Base-by-base conservation (phyloP, 345 rosid species). In the Citropsis articulata region DNA sequence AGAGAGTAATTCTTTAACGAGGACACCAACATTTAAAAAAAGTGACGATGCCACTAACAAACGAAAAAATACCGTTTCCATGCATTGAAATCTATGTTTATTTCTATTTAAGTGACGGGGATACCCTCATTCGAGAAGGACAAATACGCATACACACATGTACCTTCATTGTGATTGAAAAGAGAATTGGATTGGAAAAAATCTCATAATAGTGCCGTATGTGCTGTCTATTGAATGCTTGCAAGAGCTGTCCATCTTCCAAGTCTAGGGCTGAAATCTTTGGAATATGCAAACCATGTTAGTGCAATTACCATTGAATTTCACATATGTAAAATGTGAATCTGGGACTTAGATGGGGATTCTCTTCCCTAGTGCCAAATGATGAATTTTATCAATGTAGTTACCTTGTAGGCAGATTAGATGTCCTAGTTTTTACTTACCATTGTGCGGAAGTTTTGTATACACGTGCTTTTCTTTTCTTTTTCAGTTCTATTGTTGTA, bases 371-470 rank as follows among this genome's bases (percentile, higher is more conserved):
- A 16, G 56, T 62, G 6, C 9, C 5, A 16, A 62, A 13, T 62
- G 66, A 62, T 50, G 56, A 6, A 62, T 27, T 30, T 9, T 25
- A 61, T 7, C 6, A 4, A 62, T 62, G 6, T 27, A 13, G 21
- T 62, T 13, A 18, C 35, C 18, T 64, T 28, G 4, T 64, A 64
- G 38, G 68, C 24, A 16, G 9, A 28, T 64, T 38, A 12, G 38
- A 45, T 10, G n/a, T 60, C n/a, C 56, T 59, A 66, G 36, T 38
- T 79, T 62, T 18, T 64, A 61, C 50, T 30, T 78, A 38, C 68
- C 7, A 31, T 69, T 75, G 27, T 48, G 56, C 69, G 7, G 14
- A 56, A 25, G n/a, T 53, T 19, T 24, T 65, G 74, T 14, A 2
- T 9, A 50, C 0, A 55, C 61, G 14, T 50, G 74, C 24, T 24